phyloP scores from a whole-genome alignment of 176 grass and related monocot species.

The Saccharum spontaneum region DNA sequence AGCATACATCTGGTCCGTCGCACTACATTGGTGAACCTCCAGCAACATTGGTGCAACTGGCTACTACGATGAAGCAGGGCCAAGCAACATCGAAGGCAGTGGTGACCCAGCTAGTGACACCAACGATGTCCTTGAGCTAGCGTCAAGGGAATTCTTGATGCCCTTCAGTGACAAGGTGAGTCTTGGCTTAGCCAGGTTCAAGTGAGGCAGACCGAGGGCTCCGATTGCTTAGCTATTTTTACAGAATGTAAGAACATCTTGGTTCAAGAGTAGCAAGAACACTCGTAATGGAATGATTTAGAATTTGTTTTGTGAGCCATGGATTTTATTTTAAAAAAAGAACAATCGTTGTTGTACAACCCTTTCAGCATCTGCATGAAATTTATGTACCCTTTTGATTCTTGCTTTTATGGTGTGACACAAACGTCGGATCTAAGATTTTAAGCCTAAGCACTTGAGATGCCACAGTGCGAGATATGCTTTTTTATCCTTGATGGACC shows the following conservation, averaged over 20 bases:
- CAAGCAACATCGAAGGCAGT: too few relatives aligned
- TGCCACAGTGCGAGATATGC: neutral
- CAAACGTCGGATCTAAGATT: neutral
- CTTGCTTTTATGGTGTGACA: neutral
- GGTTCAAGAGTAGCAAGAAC: too few relatives aligned
- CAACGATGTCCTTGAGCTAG: neutral
- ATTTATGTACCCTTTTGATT: neutral
- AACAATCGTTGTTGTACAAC: neutral
- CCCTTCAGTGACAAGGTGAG: constrained; percentile 3
- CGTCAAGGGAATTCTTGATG: constrained; percentile 26
- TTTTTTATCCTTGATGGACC: neutral
- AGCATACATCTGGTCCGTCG: neutral
- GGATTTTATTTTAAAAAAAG: too few relatives aligned
- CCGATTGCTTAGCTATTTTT: too few relatives aligned
- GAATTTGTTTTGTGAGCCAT: too few relatives aligned
- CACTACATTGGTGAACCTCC: too few relatives aligned
- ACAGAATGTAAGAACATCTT: too few relatives aligned
- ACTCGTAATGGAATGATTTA: too few relatives aligned
- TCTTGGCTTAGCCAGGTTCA: constrained; percentile 20
- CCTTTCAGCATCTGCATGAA: neutral
- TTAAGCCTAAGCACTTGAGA: neutral
- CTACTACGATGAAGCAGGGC: too few relatives aligned
- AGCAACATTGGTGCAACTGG: too few relatives aligned
- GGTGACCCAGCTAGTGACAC: neutral
- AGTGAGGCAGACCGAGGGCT: too few relatives aligned